Conservation (phyloP, 164 flowering plant species). For the Piper betle region DNA sequence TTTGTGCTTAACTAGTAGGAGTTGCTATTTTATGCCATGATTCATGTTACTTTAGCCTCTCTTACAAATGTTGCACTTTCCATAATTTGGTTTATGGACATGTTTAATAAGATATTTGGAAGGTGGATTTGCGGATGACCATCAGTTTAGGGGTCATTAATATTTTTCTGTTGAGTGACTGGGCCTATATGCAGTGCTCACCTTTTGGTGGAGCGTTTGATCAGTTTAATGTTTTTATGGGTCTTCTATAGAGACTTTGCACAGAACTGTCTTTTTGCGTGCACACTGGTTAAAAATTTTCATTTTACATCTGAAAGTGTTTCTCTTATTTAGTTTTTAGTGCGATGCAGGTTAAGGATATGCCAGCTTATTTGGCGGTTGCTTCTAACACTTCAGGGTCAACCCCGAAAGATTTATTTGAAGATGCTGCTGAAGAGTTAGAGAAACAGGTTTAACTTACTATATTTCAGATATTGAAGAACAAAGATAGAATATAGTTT, state of each 20-base stretch:
- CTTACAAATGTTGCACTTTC: too few species aligned
- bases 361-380: slow-evolving; percentile 63
- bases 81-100: too few species aligned
- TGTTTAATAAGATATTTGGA: too few species aligned
- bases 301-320: not conserved
- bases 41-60: too few species aligned
- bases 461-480: not conserved
- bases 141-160: not conserved
- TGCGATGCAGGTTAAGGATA: slow-evolving; percentile 64
- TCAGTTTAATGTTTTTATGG: too few species aligned
- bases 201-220: too few species aligned
- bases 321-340: not conserved
- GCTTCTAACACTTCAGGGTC: slow-evolving; percentile 86
- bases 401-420: slow-evolving; percentile 89
- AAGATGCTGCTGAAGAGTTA: slow-evolving; percentile 77
- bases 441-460: slow-evolving; percentile 51
- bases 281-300: not conserved
- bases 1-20: too few species aligned
- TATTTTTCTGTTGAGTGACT: too few species aligned
- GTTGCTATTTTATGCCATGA: too few species aligned
- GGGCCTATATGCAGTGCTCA: too few species aligned
- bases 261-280: not conserved
- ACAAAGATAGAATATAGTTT: not conserved
- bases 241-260: too few species aligned
- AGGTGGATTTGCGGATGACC: not conserved